These are phyloP conservation scores for Ensete glaucum DNA, from an alignment of 176 grass and related monocot genomes.

Conservation along the genomic window DNA sequence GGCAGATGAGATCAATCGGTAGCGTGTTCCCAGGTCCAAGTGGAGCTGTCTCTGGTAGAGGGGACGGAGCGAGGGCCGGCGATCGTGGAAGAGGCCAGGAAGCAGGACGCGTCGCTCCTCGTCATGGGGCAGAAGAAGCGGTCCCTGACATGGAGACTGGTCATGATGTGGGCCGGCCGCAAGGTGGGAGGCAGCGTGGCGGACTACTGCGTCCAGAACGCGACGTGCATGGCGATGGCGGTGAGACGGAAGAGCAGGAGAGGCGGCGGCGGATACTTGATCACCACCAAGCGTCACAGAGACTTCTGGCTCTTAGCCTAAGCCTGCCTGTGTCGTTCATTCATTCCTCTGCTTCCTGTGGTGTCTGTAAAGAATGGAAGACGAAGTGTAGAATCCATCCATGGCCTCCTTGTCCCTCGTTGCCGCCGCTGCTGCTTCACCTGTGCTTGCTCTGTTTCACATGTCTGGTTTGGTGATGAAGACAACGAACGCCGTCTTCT, in stretches of 20 bases:
- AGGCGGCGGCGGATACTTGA: constrained; percentile 53
- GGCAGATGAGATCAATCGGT: not conserved
- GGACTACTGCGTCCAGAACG: constrained; percentile 70
- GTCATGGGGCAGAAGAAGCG: constrained; percentile 62
- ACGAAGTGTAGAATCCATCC: too few relatives aligned
- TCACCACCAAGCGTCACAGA: constrained; percentile 58
- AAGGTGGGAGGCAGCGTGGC: constrained; percentile 6
- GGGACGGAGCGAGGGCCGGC: constrained; percentile 33
- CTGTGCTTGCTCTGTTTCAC: too few relatives aligned
- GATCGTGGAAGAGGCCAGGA: constrained; percentile 58
- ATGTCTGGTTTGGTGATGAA: too few relatives aligned
- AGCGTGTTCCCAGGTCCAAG: constrained; percentile 26
- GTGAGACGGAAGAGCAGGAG: constrained; percentile 60
- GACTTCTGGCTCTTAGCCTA: constrained; percentile 87
- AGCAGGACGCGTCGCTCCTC: constrained; percentile 42
- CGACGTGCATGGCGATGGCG: constrained; percentile 49
- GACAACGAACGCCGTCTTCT: too few relatives aligned
- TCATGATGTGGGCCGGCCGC: constrained; percentile 40
- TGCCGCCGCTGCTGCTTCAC: too few relatives aligned
- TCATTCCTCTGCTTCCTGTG: too few relatives aligned
- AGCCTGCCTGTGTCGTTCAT: not conserved
- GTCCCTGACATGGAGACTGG: constrained; percentile 47
- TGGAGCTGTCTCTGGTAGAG: constrained; percentile 30
- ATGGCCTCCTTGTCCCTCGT: too few relatives aligned
- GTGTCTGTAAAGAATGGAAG: too few relatives aligned